Percentiles rank a stretch among this genome's conserved stretches.
phyloP scores from a whole-genome alignment of 2,329 filamentous ascomycete genomes.

The Colletotrichum sp. region DNA sequence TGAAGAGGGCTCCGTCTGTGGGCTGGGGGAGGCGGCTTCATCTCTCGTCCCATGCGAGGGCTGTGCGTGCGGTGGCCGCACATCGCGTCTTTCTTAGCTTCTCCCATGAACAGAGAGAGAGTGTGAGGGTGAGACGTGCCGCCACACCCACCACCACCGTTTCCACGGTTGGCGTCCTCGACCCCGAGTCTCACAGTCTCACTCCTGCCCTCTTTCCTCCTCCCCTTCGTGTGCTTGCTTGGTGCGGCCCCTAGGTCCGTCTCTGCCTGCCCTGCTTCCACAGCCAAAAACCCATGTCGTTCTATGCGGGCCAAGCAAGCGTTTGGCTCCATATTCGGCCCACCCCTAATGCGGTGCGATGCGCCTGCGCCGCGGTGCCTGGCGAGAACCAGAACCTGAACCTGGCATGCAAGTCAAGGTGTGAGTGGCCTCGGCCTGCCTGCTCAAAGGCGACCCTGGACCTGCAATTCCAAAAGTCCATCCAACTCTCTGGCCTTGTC shows the following conservation, averaged over 20 bases:
- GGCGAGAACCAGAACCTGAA: not conserved
- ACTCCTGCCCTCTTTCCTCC: not conserved
- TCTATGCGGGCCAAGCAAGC: conserved; percentile 13
- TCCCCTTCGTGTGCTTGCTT: not conserved
- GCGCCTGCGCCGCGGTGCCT: not conserved
- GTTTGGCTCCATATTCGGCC: conserved; percentile 9
- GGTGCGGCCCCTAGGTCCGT: not conserved
- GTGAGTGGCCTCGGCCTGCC: conserved; percentile 5
- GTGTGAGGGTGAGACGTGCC: not conserved
- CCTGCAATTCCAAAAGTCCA: conserved; percentile 11
- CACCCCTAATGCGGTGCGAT: conserved; percentile 11
- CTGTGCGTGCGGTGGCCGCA: not conserved
- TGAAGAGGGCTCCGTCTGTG: conserved; percentile 17
- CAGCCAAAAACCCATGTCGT: not conserved
- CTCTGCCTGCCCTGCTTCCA: not conserved
- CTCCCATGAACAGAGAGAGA: not conserved
- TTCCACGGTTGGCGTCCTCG: not conserved
- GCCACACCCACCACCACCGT: not conserved
- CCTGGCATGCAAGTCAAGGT: not conserved
- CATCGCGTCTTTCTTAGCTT: not conserved
- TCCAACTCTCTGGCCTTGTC: not conserved
- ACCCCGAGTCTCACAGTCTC: not conserved
- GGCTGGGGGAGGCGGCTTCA: conserved; percentile 6
- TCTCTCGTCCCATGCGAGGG: conserved; percentile 14
- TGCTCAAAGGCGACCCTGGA: not conserved